phyloP scores from a whole-genome alignment of 2,329 filamentous ascomycete genomes.

The Aspergillus pseudoglaucus region DNA sequence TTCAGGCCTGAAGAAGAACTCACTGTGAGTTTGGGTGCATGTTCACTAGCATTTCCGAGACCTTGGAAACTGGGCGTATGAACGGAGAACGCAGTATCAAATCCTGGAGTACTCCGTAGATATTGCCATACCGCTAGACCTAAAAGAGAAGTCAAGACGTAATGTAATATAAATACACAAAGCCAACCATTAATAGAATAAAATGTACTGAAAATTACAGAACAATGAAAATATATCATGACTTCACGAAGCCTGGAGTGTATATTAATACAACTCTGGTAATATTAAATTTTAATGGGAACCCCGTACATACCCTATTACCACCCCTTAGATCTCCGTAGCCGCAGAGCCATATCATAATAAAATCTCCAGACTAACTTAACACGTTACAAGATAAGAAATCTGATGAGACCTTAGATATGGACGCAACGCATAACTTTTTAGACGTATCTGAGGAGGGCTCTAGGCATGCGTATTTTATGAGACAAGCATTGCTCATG shows the following conservation, averaged over 20 bases:
- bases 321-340: not conserved
- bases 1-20: not conserved
- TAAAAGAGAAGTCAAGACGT: too few relatives aligned
- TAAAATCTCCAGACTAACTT: not conserved
- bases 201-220: too few relatives aligned
- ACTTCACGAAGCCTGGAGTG: too few relatives aligned
- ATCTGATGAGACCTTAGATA: not conserved
- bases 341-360: not conserved
- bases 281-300: not conserved
- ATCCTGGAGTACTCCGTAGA: too few relatives aligned
- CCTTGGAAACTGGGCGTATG: not conserved
- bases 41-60: not conserved
- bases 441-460: slow-evolving; percentile 1
- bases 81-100: not conserved
- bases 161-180: too few relatives aligned
- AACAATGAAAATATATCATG: too few relatives aligned
- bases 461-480: slow-evolving; percentile 56
- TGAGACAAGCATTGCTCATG: slow-evolving; percentile 82
- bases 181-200: too few relatives aligned
- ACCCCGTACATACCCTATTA: not conserved
- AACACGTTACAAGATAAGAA: too few relatives aligned
- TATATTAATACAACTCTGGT: not conserved
- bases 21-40: not conserved
- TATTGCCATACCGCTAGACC: too few relatives aligned
- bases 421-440: not conserved